Base-by-base conservation (phyloP, 2,329 filamentous ascomycete genomes). In the Aspergillus alliaceus region DNA sequence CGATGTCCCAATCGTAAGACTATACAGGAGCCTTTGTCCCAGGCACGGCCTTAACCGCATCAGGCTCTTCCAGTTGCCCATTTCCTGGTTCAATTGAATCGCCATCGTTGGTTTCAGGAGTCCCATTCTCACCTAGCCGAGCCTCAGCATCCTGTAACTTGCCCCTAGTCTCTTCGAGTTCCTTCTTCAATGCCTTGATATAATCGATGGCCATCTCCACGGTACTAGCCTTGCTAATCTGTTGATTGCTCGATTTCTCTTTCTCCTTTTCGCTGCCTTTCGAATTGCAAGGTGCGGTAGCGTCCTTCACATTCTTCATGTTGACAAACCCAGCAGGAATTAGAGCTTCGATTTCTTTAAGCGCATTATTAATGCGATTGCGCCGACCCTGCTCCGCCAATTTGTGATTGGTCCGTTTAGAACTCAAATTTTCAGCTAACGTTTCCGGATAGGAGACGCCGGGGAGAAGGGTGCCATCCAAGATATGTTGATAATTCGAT, bases 141-240 rank as follows among this genome's bases (percentile, higher is more conserved):
- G 82, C 83, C 69, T 90, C 89, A 15, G 89, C 84, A 55, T 83
- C 82, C 24, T 83, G 82, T 14, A 92, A 84, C 64, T 86, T 79
- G 59, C 77, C 79, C 51, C 86, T 87, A 22, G 87, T 86, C 32
- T 86, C 84, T 2, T 82, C 83, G 15, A 91, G 78, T 70, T 96
- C 90, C 65, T 85, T 79, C 74, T 96, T 87, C 59, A 99, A 76
- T 59, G 87, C 84, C 75, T 91, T 93, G 77, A 99, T 97, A 71
- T 98, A 97, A 56, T 93, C 88, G 67, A 98, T 98, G 1, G 95
- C 95, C 76, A 90, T 88, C 75, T 99, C 95, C n/a, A 99, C 95
- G 1, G 96, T 97, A 65, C 90, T 96, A 1, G 95, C 95, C 74
- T 98, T 99, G 76, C 92, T 97, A 68, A 88, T 92, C 31, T 89